phyloP scores from a whole-genome alignment of 2,329 filamentous ascomycete genomes.

The Curvularia verruculosa region DNA sequence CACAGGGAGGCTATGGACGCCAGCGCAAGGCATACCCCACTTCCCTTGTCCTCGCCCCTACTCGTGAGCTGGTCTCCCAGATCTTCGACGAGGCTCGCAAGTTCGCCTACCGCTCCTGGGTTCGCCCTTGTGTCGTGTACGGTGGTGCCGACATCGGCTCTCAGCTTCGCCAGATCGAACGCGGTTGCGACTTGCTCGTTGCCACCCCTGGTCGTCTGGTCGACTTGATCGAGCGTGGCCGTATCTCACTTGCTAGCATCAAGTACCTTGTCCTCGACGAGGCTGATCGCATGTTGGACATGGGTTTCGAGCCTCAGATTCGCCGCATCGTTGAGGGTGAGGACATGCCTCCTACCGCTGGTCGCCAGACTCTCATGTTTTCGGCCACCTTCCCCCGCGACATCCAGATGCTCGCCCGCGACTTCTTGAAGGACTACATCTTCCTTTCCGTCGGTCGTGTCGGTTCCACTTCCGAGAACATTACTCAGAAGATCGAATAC shows the following conservation, averaged over 20 bases:
- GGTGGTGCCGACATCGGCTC: constrained; percentile 98
- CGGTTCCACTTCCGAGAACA: constrained; percentile 99
- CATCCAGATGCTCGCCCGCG: constrained; percentile 97
- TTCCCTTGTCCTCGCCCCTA: constrained; percentile 92
- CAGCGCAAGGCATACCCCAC: constrained; percentile 98
- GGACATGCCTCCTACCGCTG: constrained; percentile 86
- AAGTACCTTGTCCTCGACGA: constrained; percentile 99
- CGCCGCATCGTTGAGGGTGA: constrained; percentile 97
- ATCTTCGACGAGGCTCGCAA: constrained; percentile 98
- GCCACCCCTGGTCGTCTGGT: constrained; percentile 97
- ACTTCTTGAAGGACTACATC: constrained; percentile 99
- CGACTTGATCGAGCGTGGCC: constrained; percentile 96
- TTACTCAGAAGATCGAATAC: constrained; percentile 98
- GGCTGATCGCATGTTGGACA: constrained; percentile 99
- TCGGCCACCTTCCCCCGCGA: constrained; percentile 98
- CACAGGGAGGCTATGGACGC: constrained; percentile 71
- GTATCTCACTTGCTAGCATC: constrained; percentile 97
- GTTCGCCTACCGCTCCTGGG: constrained; percentile 98
- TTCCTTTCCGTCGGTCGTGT: constrained; percentile 99
- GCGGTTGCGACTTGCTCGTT: constrained; percentile 93
- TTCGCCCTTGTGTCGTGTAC: constrained; percentile 97
- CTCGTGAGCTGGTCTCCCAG: constrained; percentile 97
- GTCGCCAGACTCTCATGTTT: constrained; percentile 99
- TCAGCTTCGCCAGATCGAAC: constrained; percentile 97
- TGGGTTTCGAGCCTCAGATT: constrained; percentile 99